These are phyloP conservation scores for Daedaleopsis nitida DNA, from an alignment of 768 basidiomycete genomes.

Conservation along the genomic window DNA sequence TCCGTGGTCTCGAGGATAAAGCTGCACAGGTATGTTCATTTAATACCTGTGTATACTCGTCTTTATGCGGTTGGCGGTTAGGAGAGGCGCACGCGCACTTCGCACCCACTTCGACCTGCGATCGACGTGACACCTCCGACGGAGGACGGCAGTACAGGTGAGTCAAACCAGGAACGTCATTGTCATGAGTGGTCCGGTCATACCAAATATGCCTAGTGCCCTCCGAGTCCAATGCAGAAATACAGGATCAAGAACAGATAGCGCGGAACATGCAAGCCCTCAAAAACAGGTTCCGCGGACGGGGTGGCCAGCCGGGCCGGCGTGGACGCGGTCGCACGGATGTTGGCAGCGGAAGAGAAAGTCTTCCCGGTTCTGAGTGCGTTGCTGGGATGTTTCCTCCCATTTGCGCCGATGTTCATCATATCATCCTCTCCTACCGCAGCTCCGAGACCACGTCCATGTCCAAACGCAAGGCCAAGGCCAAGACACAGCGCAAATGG, in stretches of 20 bases:
- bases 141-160: constrained; percentile 64
- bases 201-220: constrained; percentile 39
- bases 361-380: constrained; percentile 71
- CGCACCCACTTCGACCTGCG: constrained; percentile 38
- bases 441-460: constrained; percentile 62
- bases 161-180: constrained; percentile 17
- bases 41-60: not conserved
- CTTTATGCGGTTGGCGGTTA: constrained; percentile 29
- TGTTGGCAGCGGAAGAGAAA: constrained; percentile 60
- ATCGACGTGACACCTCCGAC: constrained; percentile 48
- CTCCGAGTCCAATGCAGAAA: constrained; percentile 48
- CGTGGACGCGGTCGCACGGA: constrained; percentile 49
- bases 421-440: not conserved
- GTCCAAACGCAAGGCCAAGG: constrained; percentile 51
- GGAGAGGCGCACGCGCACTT: constrained; percentile 74
- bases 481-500: constrained; percentile 87
- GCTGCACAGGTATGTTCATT: constrained; percentile 56
- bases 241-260: constrained; percentile 86
- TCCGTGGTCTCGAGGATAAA: constrained; percentile 74
- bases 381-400: constrained; percentile 28
- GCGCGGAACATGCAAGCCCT: constrained; percentile 90
- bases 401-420: not conserved
- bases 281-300: constrained; percentile 79
- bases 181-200: constrained; percentile 1
- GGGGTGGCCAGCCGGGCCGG: constrained; percentile 62